Evolutionary conservation across 169 alveolate genomes (phyloP).

Genomic region (Plasmodium gallinaceum): DNA sequence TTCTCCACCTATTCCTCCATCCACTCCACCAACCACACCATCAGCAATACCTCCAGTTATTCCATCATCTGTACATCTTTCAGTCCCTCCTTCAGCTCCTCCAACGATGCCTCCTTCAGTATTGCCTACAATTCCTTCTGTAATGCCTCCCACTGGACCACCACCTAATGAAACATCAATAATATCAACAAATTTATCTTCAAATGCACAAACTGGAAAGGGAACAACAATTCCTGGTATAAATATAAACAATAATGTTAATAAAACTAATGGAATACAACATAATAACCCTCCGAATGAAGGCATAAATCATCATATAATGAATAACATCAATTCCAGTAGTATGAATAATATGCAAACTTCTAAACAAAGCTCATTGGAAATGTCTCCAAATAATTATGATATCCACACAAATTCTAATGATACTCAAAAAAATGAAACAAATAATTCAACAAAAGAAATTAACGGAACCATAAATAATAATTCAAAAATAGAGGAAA

Average conservation of each 20-base stretch:
- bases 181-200: no score
- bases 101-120: background rate
- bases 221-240: background rate
- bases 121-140: background rate
- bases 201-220: background rate
- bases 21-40: constrained; percentile 16
- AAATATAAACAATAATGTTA: background rate
- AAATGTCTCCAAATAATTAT: no score
- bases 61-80: constrained; percentile 4
- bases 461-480: no score
- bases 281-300: background rate
- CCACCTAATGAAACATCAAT: no score
- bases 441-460: no score
- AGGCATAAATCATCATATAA: background rate
- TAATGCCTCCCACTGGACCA: no score
- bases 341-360: no score
- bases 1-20: constrained; percentile 43
- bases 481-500: no score
- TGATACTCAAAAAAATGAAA: no score
- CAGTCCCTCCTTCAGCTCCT: constrained; percentile 25
- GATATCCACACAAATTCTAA: no score
- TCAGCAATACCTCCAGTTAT: constrained; percentile 5
- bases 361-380: no score
- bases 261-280: background rate
- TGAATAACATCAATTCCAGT: no score